Evolutionary conservation across 1,139 yeast genomes (phyloP), one percentile per base, ranked within the genome.

Genomic region (Yamadazyma triangularis): DNA sequence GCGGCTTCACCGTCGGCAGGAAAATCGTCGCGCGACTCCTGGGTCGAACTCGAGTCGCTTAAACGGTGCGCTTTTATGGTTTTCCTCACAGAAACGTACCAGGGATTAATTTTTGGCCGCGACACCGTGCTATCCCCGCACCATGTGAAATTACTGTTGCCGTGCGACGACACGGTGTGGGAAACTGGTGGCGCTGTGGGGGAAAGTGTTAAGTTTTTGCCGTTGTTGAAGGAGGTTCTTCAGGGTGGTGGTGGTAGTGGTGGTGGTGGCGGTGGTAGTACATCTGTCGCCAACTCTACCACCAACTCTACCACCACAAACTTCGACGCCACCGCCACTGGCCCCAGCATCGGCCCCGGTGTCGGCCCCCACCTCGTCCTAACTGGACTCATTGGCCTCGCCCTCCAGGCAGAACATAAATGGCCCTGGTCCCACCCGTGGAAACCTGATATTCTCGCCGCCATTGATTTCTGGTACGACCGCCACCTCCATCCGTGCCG

Each of bases 391-490:
- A 53, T 79, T 31, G 74, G 87, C 3, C 68, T 82, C 8, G 67
- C 79, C 64, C 70, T 72, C 38, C 87, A 80, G 50, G 73, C 81
- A 68, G 85, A 79, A 47, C 86, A 81, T 47, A 63, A 77, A 16
- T n/a, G n/a, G n/a, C n/a, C n/a, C n/a, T 42, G 51, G 18, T 52
- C 50, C 26, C 70, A 64, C 32, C 56, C 73, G 11, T 79, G 84
- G 87, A 67, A 77, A 42, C 79, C 77, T 29, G 64, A 77, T 10
- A 54, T 79, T 19, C 68, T 78, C 0, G 65, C 73, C 15, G 80
- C 84, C 2, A 67, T 76, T 38, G 77, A 76, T 43, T 72, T 63
- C 29, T 79, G 85, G 85, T 54, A 55, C 34, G 55, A 53, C 24
- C 60, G 8, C 8, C 20, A 18, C 8, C 20, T 18, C 8, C 8